Base-by-base conservation (phyloP, 257 asterid genomes). In the Solanum raphanifolium region DNA sequence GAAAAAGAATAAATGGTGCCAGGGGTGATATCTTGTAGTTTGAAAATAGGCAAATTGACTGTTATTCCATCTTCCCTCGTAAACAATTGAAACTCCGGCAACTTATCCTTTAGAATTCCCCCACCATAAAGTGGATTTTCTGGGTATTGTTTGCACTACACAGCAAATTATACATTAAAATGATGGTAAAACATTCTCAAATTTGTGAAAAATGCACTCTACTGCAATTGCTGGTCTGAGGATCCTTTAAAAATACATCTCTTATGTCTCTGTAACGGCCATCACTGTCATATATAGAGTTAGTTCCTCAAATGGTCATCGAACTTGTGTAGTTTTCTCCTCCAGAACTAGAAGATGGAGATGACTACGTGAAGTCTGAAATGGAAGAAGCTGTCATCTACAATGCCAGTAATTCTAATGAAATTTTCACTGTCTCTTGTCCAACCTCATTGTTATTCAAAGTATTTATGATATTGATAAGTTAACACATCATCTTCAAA, bases 51-150 rank as follows among this genome's bases (percentile, higher is more conserved):
- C 5, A 90, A 75, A 84, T 35, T 62, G 34, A 86, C 85, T 72
- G 36, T 48, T 71, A 81, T 89, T 69, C 88, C 92, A 20, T 88
- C 82, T 15, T 38, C 85, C 6, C 85, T 87, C 20, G 62, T 43
- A 60, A 75, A 52, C 39, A 60, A 36, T 65, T 23, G 78, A 79
- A 74, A 41, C 34, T 86, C 84, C 1, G 92, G 90, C 29, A 13
- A 48, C 38, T 89, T 88, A 88, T 91, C 84, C 85, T 87, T 90
- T 89, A 95, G 93, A 36, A 94, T 31, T 13, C 98, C 98, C 87
- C 98, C 98, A 21, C 88, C 75, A 91, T 95, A 95, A 23, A 95
- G 94, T 79, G 98, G 90, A 35, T 90, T 89, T 86, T 92, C 98
- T 5, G 98, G 92, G 81, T 87, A 90, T 87, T 38, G 16, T 90